A percentile compares a stretch with the other conserved stretches of the same genome.
phyloP scores from a whole-genome alignment of 306 rosid species.

The Cucurbita ficifolia region DNA sequence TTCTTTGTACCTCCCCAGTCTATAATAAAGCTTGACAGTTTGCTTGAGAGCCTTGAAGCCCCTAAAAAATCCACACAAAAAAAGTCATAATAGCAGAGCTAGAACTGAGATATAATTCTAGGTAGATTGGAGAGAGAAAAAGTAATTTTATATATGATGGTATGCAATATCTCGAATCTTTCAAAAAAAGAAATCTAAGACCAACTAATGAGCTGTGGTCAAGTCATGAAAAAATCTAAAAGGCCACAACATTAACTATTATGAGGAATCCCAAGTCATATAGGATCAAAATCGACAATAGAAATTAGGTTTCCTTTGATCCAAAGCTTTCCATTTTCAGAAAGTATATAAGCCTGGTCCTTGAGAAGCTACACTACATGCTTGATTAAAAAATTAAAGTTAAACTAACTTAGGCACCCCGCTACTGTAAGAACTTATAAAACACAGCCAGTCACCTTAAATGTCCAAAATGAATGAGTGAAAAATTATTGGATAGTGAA shows the following conservation, averaged over 20 bases:
- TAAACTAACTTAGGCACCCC: background rate
- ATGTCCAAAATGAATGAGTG: background rate
- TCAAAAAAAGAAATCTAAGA: background rate
- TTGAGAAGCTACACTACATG: background rate
- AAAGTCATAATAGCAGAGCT: background rate
- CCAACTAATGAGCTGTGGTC: background rate
- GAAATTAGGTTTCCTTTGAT: background rate
- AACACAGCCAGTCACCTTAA: background rate
- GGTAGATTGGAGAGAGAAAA: background rate
- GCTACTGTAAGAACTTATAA: background rate
- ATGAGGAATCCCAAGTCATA: background rate
- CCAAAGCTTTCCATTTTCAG: background rate
- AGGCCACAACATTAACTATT: background rate
- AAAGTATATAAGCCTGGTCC: background rate
- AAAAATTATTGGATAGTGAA: background rate
- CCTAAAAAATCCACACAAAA: conserved; percentile 19
- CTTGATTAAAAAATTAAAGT: background rate
- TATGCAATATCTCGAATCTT: background rate
- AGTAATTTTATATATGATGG: background rate
- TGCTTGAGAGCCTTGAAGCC: conserved; percentile 95
- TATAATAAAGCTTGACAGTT: conserved; percentile 90
- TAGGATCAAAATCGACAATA: background rate
- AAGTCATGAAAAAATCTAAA: background rate
- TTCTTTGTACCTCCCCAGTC: conserved; percentile 75
- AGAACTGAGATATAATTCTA: background rate